A percentile compares a stretch with the other conserved stretches of the same genome.
phyloP scores from a whole-genome alignment of 495 filamentous ascomycete genomes.

The Oleoguttula mirabilis region DNA sequence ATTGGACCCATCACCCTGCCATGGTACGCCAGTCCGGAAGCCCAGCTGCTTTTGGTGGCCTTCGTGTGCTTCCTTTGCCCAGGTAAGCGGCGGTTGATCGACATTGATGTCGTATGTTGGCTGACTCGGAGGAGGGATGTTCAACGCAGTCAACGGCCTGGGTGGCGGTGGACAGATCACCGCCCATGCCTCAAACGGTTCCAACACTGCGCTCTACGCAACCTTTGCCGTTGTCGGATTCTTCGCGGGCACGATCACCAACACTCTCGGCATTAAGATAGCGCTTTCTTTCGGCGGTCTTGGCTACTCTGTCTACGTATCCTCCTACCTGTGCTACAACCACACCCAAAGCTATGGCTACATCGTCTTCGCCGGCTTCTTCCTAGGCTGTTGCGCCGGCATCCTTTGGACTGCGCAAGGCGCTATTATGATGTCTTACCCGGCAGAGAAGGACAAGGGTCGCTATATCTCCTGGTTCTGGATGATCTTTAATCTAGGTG shows the following conservation, averaged over 20 bases:
- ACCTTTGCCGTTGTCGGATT: slow-evolving; percentile 82
- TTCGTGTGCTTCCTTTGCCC: slow-evolving; percentile 26
- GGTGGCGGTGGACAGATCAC: slow-evolving; percentile 62
- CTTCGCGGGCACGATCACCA: slow-evolving; percentile 67
- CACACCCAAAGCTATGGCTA: slow-evolving; percentile 53
- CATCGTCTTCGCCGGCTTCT: slow-evolving; percentile 44
- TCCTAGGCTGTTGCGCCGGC: slow-evolving; percentile 66
- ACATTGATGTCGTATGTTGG: neutral
- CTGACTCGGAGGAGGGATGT: slow-evolving; percentile 32
- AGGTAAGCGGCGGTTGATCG: slow-evolving; percentile 5
- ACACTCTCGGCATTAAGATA: slow-evolving; percentile 58
- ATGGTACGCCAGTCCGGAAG: slow-evolving; percentile 21
- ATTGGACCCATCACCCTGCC: slow-evolving; percentile 12
- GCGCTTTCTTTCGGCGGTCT: slow-evolving; percentile 72
- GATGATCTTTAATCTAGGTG: slow-evolving; percentile 91
- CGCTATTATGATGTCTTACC: slow-evolving; percentile 93
- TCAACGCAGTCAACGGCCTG: slow-evolving; percentile 51
- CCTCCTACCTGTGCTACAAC: slow-evolving; percentile 69
- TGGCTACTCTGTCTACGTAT: slow-evolving; percentile 76
- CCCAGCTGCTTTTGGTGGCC: slow-evolving; percentile 21
- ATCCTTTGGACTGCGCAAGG: slow-evolving; percentile 87
- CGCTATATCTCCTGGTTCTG: slow-evolving; percentile 85
- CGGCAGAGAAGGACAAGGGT: slow-evolving; percentile 68
- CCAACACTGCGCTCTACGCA: slow-evolving; percentile 62
- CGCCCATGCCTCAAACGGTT: slow-evolving; percentile 49